These are phyloP conservation scores for Apocynum venetum DNA, from an alignment of 257 asterid genomes.

Conservation along the genomic window DNA sequence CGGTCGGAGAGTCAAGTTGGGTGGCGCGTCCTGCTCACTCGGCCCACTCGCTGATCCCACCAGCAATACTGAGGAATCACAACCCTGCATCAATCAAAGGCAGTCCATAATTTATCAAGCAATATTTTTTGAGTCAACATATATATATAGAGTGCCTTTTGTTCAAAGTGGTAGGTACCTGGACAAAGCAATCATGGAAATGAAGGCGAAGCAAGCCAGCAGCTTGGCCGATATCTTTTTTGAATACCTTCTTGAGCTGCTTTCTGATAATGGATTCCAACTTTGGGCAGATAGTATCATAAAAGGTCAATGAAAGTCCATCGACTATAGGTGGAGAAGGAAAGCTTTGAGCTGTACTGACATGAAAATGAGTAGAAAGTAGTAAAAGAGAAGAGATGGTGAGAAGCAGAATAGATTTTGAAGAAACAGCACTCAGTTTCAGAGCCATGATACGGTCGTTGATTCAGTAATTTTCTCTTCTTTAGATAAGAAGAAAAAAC, in stretches of 20 bases:
- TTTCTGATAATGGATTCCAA: slow-evolving; percentile 26
- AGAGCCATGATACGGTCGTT: slow-evolving; percentile 1
- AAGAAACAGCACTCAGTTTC: neutral
- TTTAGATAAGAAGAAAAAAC: neutral
- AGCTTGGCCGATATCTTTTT: slow-evolving; percentile 25
- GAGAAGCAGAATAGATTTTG: neutral
- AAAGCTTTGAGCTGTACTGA: slow-evolving; percentile 12
- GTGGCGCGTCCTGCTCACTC: slow-evolving; percentile 31
- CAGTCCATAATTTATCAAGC: no score
- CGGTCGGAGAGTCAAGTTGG: slow-evolving; percentile 24
- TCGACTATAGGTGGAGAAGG: slow-evolving; percentile 23
- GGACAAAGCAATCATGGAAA: slow-evolving; percentile 37
- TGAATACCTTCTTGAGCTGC: slow-evolving; percentile 12
- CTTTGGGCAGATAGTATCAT: slow-evolving; percentile 24
- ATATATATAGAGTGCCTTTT: no score
- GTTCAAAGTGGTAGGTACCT: slow-evolving; percentile 12
- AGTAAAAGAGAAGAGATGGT: slow-evolving; percentile 5
- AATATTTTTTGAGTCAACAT: no score
- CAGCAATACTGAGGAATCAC: slow-evolving; percentile 27
- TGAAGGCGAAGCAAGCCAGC: slow-evolving; percentile 37
- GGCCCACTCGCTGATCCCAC: slow-evolving; percentile 33
- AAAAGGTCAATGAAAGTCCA: slow-evolving; percentile 26
- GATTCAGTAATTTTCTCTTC: neutral
- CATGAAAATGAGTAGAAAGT: slow-evolving; percentile 7
- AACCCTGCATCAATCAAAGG: slow-evolving; percentile 17